These are phyloP conservation scores for Hortaea sp. DNA, from an alignment of 2,329 filamentous ascomycete species.

Conservation along the genomic window DNA sequence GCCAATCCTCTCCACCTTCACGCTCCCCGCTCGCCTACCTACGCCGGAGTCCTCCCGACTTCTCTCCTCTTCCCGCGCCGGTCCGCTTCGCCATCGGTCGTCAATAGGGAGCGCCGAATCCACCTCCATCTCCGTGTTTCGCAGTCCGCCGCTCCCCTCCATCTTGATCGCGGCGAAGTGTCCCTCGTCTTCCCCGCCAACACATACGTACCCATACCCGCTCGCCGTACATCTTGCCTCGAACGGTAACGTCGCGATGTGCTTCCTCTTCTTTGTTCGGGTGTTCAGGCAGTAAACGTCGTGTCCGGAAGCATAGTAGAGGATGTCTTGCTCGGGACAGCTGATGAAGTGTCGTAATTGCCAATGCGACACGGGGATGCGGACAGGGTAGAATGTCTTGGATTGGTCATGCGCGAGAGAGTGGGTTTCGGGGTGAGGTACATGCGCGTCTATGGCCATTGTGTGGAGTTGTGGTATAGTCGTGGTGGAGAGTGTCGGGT, in stretches of 20 bases:
- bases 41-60: not conserved
- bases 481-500: not conserved
- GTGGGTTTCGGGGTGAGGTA: slow-evolving; percentile 30
- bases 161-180: slow-evolving; percentile 75
- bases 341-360: slow-evolving; percentile 86
- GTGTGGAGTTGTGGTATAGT: not conserved
- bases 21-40: slow-evolving; percentile 38
- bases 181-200: slow-evolving; percentile 73
- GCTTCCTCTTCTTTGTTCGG: slow-evolving; percentile 59
- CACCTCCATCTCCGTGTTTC: slow-evolving; percentile 37
- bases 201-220: slow-evolving; percentile 77
- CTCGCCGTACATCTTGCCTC: slow-evolving; percentile 79
- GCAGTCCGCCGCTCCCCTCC: slow-evolving; percentile 17
- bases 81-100: not conserved
- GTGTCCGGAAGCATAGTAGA: slow-evolving; percentile 75
- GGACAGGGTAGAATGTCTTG: slow-evolving; percentile 38
- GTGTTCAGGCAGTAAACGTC: slow-evolving; percentile 52
- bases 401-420: slow-evolving; percentile 31
- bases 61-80: not conserved
- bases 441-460: slow-evolving; percentile 6
- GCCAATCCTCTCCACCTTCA: slow-evolving; percentile 50
- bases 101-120: slow-evolving; percentile 49
- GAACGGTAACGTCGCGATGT: slow-evolving; percentile 58
- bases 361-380: slow-evolving; percentile 55
- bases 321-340: slow-evolving; percentile 60